Evolutionary conservation across 148 eudicot species (phyloP).

Genomic region (Rhododendron simsii): DNA sequence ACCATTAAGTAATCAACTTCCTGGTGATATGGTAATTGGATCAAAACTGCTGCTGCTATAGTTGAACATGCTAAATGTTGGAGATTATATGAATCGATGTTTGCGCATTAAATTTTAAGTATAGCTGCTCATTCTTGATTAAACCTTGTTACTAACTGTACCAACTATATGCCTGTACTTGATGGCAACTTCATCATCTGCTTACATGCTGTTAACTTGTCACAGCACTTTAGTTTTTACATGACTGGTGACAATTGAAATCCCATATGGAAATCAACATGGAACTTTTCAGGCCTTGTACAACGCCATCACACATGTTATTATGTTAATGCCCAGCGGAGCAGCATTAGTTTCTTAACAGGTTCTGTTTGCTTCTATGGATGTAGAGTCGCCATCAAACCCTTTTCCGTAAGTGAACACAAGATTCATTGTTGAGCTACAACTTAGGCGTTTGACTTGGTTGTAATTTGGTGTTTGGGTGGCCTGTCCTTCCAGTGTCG

Average conservation of each 20-base stretch:
- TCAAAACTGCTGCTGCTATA: neutral
- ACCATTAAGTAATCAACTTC: slow-evolving; percentile 90
- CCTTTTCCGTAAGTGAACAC: neutral
- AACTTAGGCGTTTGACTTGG: neutral
- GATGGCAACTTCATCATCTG: neutral
- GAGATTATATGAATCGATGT: neutral
- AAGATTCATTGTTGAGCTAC: neutral
- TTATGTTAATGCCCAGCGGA: neutral
- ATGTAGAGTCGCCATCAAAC: neutral
- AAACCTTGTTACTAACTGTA: neutral
- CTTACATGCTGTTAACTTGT: neutral
- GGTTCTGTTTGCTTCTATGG: neutral
- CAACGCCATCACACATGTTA: neutral
- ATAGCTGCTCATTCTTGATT: neutral
- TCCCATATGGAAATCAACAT: neutral
- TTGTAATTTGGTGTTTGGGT: neutral
- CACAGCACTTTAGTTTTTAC: neutral
- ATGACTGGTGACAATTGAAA: neutral
- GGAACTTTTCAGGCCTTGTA: neutral
- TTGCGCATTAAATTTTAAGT: neutral
- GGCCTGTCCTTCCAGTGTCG: neutral
- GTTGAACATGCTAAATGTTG: neutral
- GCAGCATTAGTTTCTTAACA: neutral
- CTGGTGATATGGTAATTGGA: slow-evolving; percentile 78
- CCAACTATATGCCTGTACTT: neutral